Base-by-base conservation (phyloP, 495 filamentous ascomycete genomes). In the Hyphodiscus hymeniophilus region DNA sequence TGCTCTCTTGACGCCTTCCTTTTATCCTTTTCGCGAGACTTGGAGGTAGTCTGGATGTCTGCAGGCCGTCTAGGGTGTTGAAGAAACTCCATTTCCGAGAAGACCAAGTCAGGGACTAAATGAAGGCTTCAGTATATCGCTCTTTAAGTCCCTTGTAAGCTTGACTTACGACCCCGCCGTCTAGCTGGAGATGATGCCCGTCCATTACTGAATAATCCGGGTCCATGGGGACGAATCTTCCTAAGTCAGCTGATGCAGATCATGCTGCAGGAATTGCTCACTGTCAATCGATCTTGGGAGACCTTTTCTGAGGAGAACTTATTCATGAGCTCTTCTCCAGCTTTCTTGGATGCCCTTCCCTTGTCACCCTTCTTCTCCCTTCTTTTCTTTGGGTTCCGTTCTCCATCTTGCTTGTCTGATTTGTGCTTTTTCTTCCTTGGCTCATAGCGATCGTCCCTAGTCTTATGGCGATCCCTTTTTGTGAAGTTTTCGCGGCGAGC, bases 201-300 rank as follows among this genome's bases (percentile, higher is more conserved):
- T 2, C 84, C 84, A 57, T 81, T 89, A 20, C 73, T 76, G 61
- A 91, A 91, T 6, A 92, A 63, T 0, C 87, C 87, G 57, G 69
- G 61, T 32, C 58, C 67, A 38, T 66, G 63, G 54, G 69, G 78
- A 35, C 69, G 73, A 17, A 82, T 67, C 83, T 88, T 44, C 58
- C 47, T 45, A 42, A 42, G 61, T 65, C 47, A 63, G 50, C 39
- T 24, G 16, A 45, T 41, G n/a, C 34, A 39, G 31, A 31, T 20
- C 54, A 40, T n/a, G 22, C 22, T 15, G 18, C 34, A 30, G n/a
- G 22, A 20, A 17, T 22, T 33, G 38, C 72, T 57, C 66, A 85
- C 82, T 15, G 82, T 87, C 42, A 85, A 66, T 31, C 84, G 75
- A 7, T 76, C 68, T 36, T 69, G 69, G 15, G 72, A 62, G 17